Evolutionary conservation across 2,329 filamentous ascomycete species (phyloP), one percentile per base, ranked within the genome.

Genomic region (Fusarium luffae): DNA sequence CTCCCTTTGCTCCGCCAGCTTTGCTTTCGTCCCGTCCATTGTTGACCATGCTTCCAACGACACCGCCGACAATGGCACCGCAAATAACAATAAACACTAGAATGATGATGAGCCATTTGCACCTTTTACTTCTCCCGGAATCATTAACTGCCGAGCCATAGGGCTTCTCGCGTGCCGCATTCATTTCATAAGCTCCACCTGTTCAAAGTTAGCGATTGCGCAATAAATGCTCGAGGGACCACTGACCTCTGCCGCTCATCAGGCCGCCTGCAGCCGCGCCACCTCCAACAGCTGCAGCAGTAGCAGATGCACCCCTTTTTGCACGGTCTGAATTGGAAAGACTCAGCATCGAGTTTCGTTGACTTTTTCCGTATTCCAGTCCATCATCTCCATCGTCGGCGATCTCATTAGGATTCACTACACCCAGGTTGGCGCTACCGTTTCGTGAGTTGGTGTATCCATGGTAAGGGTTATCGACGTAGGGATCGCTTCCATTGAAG

Each of bases 301-400:
- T 69, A 6, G 77, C 73, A 10, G 74, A 63, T 32, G 66, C 75
- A 16, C 71, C 59, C 21, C 61, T 73, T 30, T 63, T 68, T 21
- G 60, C 68, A 9, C 78, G 75, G 42, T 79, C 78, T 23, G 84
- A 82, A 41, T 83, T 81, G 11, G 85, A 84, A 5, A 89, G 80
- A 62, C 87, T 89, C 37, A 91, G 79, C 77, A 90, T 86, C 37
- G 91, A 89, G 69, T 84, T 86, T 63, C 86, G 85, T 77, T 79
- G 75, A 41, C 75, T 77, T 46, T 78, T 80, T 52, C 79, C 81
- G 72, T 87, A 90, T 7, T 87, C 85, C 54, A 96, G 85, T 2
- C 92, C 93, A 77, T 97, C 94, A 75, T 97, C 94, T 28, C 93
- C 93, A 76, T 98, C 94, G 77, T 97, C 94, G 23, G 87, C 88